Evolutionary conservation across 2,329 filamentous ascomycete genomes (phyloP), one percentile per base, ranked within the genome.

Genomic region (Penicillium sp.): DNA sequence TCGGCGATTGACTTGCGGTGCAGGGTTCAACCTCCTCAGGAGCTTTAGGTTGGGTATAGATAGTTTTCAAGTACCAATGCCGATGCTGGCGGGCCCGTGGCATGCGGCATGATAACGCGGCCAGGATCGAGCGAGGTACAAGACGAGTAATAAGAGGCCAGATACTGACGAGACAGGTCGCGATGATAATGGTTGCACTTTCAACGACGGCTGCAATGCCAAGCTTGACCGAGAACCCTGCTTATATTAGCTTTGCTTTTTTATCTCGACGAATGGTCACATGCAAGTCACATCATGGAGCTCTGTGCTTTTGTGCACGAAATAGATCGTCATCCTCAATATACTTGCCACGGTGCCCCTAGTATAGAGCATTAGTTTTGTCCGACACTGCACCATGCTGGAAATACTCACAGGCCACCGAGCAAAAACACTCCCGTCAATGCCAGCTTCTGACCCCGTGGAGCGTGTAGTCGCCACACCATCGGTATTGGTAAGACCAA

Each of bases 301-400:
- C 11, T 41, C 29, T 4, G 32, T 6, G 2, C 3, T 7, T 7
- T 18, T 25, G 7, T 41, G 35, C 8, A 39, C 26, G 18, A 39
- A 51, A 27, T 45, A 55, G 17, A 41, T 30, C 0, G 30, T 17
- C 39, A 48, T 48, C 11, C 50, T 42, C 5, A 49, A 15, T 5
- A 54, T 43, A 27, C 50, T 55, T 3, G 35, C 45, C 6, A 51
- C 42, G 2, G 39, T 41, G 14, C 52, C 52, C 9, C 52, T 54
- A 8, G n/a, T n/a, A 5, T 8, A 8, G 20, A n/a, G n/a, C n/a
- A 5, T 14, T 1, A n/a, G 5, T 9, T 22, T 22, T n/a, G n/a
- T n/a, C n/a, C n/a, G n/a, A n/a, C n/a, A n/a, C n/a, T n/a, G n/a
- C n/a, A n/a, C n/a, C 22, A 23, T 23, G 22, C 22, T 23, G 18